A percentile compares a stretch with the other conserved stretches of the same genome.
Evolutionary conservation across 805 yeast genomes (phyloP).

Genomic region (Candida bentonensis): DNA sequence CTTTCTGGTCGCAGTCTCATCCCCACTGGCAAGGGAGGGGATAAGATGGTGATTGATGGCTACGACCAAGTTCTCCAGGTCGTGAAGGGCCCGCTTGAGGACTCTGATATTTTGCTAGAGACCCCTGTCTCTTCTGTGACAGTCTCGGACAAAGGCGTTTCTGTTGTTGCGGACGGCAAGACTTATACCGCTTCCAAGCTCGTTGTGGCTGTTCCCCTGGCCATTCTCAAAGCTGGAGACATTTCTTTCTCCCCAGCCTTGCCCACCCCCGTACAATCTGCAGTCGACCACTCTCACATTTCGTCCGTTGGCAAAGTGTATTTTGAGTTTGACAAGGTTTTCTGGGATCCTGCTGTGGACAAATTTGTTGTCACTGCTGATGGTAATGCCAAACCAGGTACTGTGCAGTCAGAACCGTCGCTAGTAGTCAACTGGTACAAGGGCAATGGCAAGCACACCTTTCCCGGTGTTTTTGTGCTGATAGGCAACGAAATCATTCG

Average conservation of each 20-base stretch:
- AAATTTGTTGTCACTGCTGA: constrained; percentile 35
- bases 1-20: not conserved
- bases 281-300: constrained; percentile 13
- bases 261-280: constrained; percentile 5
- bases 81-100: constrained; percentile 9
- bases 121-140: constrained; percentile 9
- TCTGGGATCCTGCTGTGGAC: constrained; percentile 46
- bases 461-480: constrained; percentile 42
- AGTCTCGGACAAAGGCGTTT: constrained; percentile 7
- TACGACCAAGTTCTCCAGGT: constrained; percentile 9
- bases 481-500: constrained; percentile 58
- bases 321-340: constrained; percentile 46
- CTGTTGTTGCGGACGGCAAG: constrained; percentile 9
- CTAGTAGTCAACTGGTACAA: constrained; percentile 45
- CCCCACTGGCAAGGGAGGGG: constrained; percentile 9
- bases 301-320: constrained; percentile 63
- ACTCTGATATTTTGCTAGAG: constrained; percentile 7
- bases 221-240: constrained; percentile 10
- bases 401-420: constrained; percentile 30
- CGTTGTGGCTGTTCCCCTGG: constrained; percentile 15
- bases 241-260: constrained; percentile 14
- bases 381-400: constrained; percentile 25
- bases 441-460: constrained; percentile 22
- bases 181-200: constrained; percentile 13
- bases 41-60: constrained; percentile 14